phyloP scores from a whole-genome alignment of 2,329 filamentous ascomycete species.

The Dactylellina haptotyla region DNA sequence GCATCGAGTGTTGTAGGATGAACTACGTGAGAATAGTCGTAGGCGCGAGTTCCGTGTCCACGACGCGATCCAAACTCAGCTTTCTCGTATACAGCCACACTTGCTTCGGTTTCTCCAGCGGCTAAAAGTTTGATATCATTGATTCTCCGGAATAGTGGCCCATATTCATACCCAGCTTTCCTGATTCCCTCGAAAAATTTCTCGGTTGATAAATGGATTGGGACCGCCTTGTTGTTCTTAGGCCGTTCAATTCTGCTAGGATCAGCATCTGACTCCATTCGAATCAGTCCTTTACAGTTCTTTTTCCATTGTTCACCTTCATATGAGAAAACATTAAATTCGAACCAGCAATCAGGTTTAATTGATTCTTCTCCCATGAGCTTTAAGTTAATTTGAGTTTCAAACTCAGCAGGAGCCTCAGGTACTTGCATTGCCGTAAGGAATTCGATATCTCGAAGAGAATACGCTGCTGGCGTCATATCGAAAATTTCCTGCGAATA shows the following conservation, averaged over 20 bases:
- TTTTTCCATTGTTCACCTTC: slow-evolving; percentile 13
- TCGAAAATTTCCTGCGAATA: neutral
- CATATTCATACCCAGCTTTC: slow-evolving; percentile 62
- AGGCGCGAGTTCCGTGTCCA: slow-evolving; percentile 61
- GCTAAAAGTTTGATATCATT: slow-evolving; percentile 48
- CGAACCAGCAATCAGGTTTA: slow-evolving; percentile 12
- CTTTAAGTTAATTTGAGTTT: neutral
- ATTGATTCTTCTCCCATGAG: neutral
- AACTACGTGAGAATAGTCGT: too few relatives aligned
- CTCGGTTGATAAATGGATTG: slow-evolving; percentile 4
- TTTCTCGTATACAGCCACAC: neutral
- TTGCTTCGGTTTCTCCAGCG: neutral
- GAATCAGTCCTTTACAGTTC: slow-evolving; percentile 18
- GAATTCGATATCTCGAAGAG: slow-evolving; percentile 23
- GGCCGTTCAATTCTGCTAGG: neutral
- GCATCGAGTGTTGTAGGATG: slow-evolving; percentile 65
- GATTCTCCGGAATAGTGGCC: slow-evolving; percentile 61
- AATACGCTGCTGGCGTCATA: neutral
- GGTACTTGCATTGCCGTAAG: slow-evolving; percentile 22
- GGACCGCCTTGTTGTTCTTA: neutral
- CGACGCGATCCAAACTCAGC: neutral
- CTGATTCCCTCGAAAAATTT: slow-evolving; percentile 59
- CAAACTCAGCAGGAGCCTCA: slow-evolving; percentile 1
- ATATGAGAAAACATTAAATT: slow-evolving; percentile 22
- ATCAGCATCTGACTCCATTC: neutral